phyloP scores from a whole-genome alignment of 768 basidiomycete species.

The Cubamyces sp. region DNA sequence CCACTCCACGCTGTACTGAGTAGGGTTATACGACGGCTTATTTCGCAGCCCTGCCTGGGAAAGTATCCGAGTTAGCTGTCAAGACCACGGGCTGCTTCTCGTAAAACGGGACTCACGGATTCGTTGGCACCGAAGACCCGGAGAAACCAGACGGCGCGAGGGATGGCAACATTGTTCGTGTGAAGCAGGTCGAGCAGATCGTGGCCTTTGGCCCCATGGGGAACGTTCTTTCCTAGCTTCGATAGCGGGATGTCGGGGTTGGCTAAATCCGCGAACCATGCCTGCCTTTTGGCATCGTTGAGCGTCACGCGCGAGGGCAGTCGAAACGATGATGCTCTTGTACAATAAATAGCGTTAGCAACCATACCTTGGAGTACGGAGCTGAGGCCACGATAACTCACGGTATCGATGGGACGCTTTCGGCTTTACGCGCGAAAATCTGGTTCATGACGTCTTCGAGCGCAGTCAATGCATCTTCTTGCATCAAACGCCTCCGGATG shows the following conservation, averaged over 20 bases:
- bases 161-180: conserved; percentile 73
- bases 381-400: conserved; percentile 40
- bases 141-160: conserved; percentile 86
- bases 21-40: conserved; percentile 80
- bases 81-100: neutral
- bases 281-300: conserved; percentile 75
- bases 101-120: conserved; percentile 51
- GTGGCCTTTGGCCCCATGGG: conserved; percentile 84
- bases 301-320: conserved; percentile 83
- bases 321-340: conserved; percentile 69
- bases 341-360: conserved; percentile 5
- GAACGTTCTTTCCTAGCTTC: conserved; percentile 84
- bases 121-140: conserved; percentile 88
- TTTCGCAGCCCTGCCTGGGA: conserved; percentile 72
- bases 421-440: conserved; percentile 66
- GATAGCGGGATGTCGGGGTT: conserved; percentile 79
- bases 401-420: conserved; percentile 64
- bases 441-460: conserved; percentile 79
- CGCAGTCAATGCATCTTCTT: conserved; percentile 55
- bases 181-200: conserved; percentile 83
- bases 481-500: conserved; percentile 54
- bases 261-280: conserved; percentile 85
- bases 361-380: neutral
- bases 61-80: neutral
- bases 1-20: conserved; percentile 86